Percentiles rank a stretch among this genome's conserved stretches.
phyloP scores from a whole-genome alignment of 805 yeast species.

The Teunomyces gatunensis region DNA sequence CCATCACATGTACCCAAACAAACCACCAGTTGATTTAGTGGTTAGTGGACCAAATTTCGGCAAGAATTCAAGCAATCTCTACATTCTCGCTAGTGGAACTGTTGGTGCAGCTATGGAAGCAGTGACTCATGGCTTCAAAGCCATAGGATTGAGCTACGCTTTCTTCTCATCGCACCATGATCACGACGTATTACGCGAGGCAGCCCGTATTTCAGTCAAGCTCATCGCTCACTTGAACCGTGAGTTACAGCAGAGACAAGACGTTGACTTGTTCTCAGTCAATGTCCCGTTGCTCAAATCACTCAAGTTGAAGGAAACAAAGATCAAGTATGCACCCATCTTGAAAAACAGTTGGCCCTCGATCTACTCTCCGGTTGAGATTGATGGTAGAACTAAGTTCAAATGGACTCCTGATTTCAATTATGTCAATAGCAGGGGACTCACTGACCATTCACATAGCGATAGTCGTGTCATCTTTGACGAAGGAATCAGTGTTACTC shows the following conservation, averaged over 20 bases:
- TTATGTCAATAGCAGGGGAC: slow-evolving; percentile 54
- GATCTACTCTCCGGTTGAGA: slow-evolving; percentile 42
- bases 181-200: slow-evolving; percentile 52
- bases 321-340: slow-evolving; percentile 72
- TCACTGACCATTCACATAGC: slow-evolving; percentile 41
- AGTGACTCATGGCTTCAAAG: slow-evolving; percentile 62
- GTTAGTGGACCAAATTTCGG: slow-evolving; percentile 96
- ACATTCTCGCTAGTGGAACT: slow-evolving; percentile 89
- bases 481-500: slow-evolving; percentile 56
- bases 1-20: slow-evolving; percentile 56
- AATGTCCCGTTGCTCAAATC: slow-evolving; percentile 73
- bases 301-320: slow-evolving; percentile 54
- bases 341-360: slow-evolving; percentile 79
- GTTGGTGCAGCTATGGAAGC: slow-evolving; percentile 98
- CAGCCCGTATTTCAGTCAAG: slow-evolving; percentile 65
- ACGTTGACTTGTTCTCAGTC: slow-evolving; percentile 72
- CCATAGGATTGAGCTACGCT: slow-evolving; percentile 87
- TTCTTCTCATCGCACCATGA: slow-evolving; percentile 55
- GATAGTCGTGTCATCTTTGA: slow-evolving; percentile 71
- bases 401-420: slow-evolving; percentile 84
- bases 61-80: slow-evolving; percentile 84
- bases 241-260: slow-evolving; percentile 50
- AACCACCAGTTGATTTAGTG: slow-evolving; percentile 78
- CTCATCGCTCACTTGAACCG: slow-evolving; percentile 57
- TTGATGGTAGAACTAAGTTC: slow-evolving; percentile 46